Evolutionary conservation across 169 alveolate genomes (phyloP), one percentile per base, ranked within the genome.

Genomic region (Plasmodium vivax): DNA sequence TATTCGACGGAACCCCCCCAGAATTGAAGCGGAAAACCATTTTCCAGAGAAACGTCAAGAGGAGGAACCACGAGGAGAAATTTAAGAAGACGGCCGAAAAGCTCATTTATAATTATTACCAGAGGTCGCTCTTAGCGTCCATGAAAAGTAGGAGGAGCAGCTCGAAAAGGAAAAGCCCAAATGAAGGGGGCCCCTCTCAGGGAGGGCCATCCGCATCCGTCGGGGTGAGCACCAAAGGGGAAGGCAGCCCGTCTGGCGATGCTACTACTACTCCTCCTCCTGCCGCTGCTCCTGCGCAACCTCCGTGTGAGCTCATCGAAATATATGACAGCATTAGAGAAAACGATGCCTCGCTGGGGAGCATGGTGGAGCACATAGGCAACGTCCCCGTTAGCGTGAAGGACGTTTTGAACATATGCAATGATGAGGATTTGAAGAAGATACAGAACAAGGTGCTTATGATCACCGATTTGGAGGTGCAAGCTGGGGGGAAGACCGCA

Each of bases 1-100:
- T 98, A 1, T 98, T 98, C 84, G 99, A 98, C 93, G 99, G 99
- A 3, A 92, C 92, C 19, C 96, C 99, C 0, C 99, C 99, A 2
- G 97, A 94, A 27, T 95, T 98, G 41, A 98, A 98, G 94, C 96
- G 95, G 41, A 96, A 96, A 82, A 97, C 99, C 10, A 72, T 97
- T 43, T 92, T 96, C 93, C 91, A 81, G 77, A 95, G 99, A 83
- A 96, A 97, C 45, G 72, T 95, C 92, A 85, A 30, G 45, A 92
- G 36, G 56, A 36, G 72, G 47, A 92, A 92, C 62, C 14, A 81
- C 32, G 95, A 92, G n/a, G 95, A 92, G 19, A 92, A 51, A 41
- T 62, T 82, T 56, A 43, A 82, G 14, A 92, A 92, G 82, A 82
- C 92, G 0, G 95, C 95, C 23, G 92, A 92, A 82, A 92, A 92